Conservation (phyloP, 2,329 filamentous ascomycete genomes). For the Aspergillus tanneri region DNA sequence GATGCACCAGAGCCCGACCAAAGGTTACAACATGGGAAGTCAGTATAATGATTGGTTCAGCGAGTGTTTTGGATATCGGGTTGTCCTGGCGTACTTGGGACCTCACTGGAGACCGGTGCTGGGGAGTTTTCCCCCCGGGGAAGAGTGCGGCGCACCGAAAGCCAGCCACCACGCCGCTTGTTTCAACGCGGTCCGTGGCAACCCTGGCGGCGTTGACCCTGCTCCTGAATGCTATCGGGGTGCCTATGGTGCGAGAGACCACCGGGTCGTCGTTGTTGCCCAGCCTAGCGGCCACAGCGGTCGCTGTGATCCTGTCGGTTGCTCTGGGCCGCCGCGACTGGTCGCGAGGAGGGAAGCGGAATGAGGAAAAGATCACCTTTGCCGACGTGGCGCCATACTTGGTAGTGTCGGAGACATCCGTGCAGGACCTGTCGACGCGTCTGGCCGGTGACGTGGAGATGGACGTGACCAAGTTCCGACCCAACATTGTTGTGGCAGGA, state of each 20-base stretch:
- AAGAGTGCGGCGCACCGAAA: slow-evolving; percentile 25
- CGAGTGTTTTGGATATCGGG: slow-evolving; percentile 61
- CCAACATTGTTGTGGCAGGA: slow-evolving; percentile 68
- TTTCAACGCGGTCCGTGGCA: slow-evolving; percentile 2
- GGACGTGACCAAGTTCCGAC: slow-evolving; percentile 69
- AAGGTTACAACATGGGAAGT: slow-evolving; percentile 63
- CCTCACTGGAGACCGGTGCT: slow-evolving; percentile 59
- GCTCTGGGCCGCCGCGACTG: not conserved
- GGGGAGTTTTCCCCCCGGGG: slow-evolving; percentile 57
- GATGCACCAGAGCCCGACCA: slow-evolving; percentile 60
- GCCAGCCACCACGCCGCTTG: slow-evolving; percentile 1
- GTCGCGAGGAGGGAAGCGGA: not conserved
- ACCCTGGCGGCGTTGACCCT: slow-evolving; percentile 10
- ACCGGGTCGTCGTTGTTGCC: not conserved
- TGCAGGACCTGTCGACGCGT: slow-evolving; percentile 63
- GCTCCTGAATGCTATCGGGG: slow-evolving; percentile 9
- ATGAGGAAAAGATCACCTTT: slow-evolving; percentile 31
- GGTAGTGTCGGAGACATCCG: slow-evolving; percentile 67
- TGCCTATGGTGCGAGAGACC: not conserved
- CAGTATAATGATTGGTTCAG: slow-evolving; percentile 66
- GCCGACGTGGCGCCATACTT: slow-evolving; percentile 60
- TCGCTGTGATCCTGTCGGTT: slow-evolving; percentile 9
- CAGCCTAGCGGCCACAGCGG: slow-evolving; percentile 5
- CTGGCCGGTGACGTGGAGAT: slow-evolving; percentile 53
- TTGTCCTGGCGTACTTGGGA: slow-evolving; percentile 65